Evolutionary conservation across 208 protist genomes (phyloP), one percentile per base, ranked within the genome.

Genomic region (Acanthamoeba triangularis): DNA sequence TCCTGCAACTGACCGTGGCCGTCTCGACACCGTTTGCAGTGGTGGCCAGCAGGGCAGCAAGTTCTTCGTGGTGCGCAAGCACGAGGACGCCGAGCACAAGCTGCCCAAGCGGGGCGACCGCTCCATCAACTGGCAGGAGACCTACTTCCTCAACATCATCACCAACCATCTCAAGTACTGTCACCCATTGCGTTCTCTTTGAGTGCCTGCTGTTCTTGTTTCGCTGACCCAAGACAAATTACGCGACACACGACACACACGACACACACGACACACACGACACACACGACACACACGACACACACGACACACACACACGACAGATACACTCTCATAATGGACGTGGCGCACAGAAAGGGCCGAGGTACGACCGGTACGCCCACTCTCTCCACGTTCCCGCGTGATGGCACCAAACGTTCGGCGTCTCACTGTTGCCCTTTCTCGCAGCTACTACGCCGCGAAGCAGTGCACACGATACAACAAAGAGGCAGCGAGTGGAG

Each of bases 141-240:
- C 85, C 85, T 91, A 91, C 56, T 91, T 72, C 35, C 61, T 91
- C 35, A 91, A 91, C 85, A 72, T 91, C 56, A 72, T 91, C 28
- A 63, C 61, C 47, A 91, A 91, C 59, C 52, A 91, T 10, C 85
- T 91, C 85, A 91, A 91, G 85, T 91, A 88, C 52, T 59, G 52
- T 14, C 52, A 23, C 20, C 52, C 52, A 2, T 20, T 59, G 2
- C 52, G 13, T 59, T 23, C 52, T 54, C 49, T 54, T 54, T 18
- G 7, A 18, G 7, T 18, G 49, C 49, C 3, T 54, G 49, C 13
- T 18, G 13, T 54, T 54, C 49, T 20, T 54, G 13, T 11, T 20
- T 54, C 49, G 7, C 14, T 54, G 49, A 69, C 20, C n/a, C 6
- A 13, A 69, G 20, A 33, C n/a, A 6, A 35, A 69, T 69, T 3